Conservation (phyloP, 2,329 filamentous ascomycete genomes). For the Monosporascus sp. region DNA sequence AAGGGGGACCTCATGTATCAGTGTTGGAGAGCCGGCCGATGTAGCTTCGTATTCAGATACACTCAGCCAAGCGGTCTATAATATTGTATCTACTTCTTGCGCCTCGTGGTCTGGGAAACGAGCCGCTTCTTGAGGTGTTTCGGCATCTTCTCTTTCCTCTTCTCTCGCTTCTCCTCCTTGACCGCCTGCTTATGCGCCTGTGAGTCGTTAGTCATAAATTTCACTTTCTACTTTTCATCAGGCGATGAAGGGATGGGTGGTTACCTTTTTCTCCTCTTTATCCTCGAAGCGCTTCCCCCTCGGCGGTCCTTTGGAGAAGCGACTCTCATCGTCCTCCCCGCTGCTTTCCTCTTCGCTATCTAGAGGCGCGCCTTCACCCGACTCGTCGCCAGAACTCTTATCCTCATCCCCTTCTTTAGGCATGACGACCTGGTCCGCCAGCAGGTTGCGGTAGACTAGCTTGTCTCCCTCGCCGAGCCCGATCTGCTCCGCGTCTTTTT, state of each 20-base stretch:
- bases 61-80: too few relatives aligned
- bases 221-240: constrained; percentile 2
- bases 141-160: constrained; percentile 90
- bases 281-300: constrained; percentile 83
- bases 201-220: constrained; percentile 14
- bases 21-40: too few relatives aligned
- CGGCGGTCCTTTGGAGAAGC: constrained; percentile 62
- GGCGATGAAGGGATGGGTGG: constrained; percentile 2
- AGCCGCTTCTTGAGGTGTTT: constrained; percentile 93
- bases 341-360: constrained; percentile 37
- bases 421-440: constrained; percentile 61
- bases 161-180: constrained; percentile 93
- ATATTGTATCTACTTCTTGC: constrained; percentile 48
- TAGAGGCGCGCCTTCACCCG: constrained; percentile 44
- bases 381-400: constrained; percentile 34
- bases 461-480: constrained; percentile 66
- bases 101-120: constrained; percentile 55
- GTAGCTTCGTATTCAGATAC: neutral
- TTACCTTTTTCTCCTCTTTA: constrained; percentile 78
- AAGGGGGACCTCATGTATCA: too few relatives aligned
- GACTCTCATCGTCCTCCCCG: constrained; percentile 41
- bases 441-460: constrained; percentile 79
- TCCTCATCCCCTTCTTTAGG: constrained; percentile 29
- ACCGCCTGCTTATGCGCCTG: constrained; percentile 75
- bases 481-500: constrained; percentile 79